A percentile compares a stretch with the other conserved stretches of the same genome.
These are phyloP conservation scores for Mycena indigotica DNA, from an alignment of 768 basidiomycete genomes.

Conservation along the genomic window DNA sequence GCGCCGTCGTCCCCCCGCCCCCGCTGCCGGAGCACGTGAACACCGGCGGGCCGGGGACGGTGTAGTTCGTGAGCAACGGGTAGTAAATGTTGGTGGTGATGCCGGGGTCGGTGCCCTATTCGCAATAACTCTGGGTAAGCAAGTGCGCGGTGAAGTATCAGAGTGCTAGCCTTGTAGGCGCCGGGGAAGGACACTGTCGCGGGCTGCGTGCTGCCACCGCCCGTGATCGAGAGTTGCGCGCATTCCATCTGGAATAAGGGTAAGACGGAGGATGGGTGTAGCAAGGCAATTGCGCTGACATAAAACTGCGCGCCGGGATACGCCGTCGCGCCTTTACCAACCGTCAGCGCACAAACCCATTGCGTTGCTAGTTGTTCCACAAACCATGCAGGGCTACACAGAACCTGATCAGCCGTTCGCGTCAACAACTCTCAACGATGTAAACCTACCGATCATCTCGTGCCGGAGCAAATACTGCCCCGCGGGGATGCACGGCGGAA, in stretches of 20 bases:
- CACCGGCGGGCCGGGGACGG: slow-evolving; percentile 41
- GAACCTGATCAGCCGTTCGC: background rate
- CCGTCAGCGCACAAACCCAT: slow-evolving; percentile 32
- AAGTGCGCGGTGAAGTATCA: background rate
- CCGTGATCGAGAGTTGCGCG: slow-evolving; percentile 48
- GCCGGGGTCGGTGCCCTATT: slow-evolving; percentile 47
- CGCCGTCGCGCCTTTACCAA: slow-evolving; percentile 48
- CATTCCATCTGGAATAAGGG: slow-evolving; percentile 45
- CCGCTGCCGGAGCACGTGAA: slow-evolving; percentile 39
- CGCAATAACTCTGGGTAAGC: no score
- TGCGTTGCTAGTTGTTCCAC: slow-evolving; percentile 6
- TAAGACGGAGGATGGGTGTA: background rate
- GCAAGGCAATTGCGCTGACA: slow-evolving; percentile 31
- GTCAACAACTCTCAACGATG: slow-evolving; percentile 35
- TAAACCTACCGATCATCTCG: slow-evolving; percentile 53
- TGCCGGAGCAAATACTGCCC: slow-evolving; percentile 41
- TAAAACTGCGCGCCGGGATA: slow-evolving; percentile 64
- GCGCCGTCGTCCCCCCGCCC: slow-evolving; percentile 13
- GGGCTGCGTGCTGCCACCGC: slow-evolving; percentile 44
- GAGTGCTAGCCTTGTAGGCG: slow-evolving; percentile 38
- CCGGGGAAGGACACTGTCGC: slow-evolving; percentile 53
- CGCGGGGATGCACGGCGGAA: slow-evolving; percentile 18
- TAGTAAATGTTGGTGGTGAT: slow-evolving; percentile 48
- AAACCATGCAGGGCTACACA: slow-evolving; percentile 9
- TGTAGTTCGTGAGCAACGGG: slow-evolving; percentile 39